A percentile compares a stretch with the other conserved stretches of the same genome.
These are phyloP conservation scores for Carex kokanica DNA, from an alignment of 176 grass and related monocot species.

Conservation along the genomic window DNA sequence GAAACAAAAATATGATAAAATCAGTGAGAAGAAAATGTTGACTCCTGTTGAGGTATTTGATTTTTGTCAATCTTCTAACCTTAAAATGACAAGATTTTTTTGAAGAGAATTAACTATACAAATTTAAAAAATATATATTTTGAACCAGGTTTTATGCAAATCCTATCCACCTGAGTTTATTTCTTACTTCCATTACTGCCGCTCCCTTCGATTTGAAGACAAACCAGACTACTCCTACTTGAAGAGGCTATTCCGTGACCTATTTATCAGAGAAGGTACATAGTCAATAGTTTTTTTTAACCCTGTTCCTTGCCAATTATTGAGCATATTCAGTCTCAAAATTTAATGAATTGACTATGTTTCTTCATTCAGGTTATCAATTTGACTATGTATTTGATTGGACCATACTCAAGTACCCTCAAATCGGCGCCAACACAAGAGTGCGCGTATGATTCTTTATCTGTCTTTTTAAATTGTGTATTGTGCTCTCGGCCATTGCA, in stretches of 20 bases:
- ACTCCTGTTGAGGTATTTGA: constrained; percentile 80
- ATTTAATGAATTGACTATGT: constrained; percentile 6
- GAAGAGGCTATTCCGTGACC: constrained; percentile 78
- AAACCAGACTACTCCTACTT: constrained; percentile 87
- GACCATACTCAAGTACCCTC: constrained; percentile 75
- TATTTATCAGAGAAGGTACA: constrained; percentile 88
- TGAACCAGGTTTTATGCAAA: constrained; percentile 76
- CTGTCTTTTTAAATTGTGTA: constrained; percentile 8
- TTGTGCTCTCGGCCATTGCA: constrained; percentile 19
- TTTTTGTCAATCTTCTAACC: constrained; percentile 11
- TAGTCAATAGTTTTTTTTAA: constrained; percentile 1
- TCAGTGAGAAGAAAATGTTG: constrained; percentile 99
- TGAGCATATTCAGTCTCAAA: neutral
- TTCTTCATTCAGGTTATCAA: constrained; percentile 59
- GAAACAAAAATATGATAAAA: constrained; percentile 95
- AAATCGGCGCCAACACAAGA: constrained; percentile 52
- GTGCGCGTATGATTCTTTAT: constrained; percentile 47
- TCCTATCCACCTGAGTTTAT: constrained; percentile 78
- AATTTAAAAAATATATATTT: constrained; percentile 25
- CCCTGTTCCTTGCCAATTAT: constrained; percentile 3
- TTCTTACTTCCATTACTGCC: constrained; percentile 89
- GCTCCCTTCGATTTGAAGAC: constrained; percentile 78
- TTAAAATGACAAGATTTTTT: constrained; percentile 3
- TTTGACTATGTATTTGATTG: constrained; percentile 96
- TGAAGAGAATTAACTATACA: constrained; percentile 11